Base-by-base conservation (phyloP, 768 basidiomycete genomes). In the Pleurotus tuoliensis region DNA sequence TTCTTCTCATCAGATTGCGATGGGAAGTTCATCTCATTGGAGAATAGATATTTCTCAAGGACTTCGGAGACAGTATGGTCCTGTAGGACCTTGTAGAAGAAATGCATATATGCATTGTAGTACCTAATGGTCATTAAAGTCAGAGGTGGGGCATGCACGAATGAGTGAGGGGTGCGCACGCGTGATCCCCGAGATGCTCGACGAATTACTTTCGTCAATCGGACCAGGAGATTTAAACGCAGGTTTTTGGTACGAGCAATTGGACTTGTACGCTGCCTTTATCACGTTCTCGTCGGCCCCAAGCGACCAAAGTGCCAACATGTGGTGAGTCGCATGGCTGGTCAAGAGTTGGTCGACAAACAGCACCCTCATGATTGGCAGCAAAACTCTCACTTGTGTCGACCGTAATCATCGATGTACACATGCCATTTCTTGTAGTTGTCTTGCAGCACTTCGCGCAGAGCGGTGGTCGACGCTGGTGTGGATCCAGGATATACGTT, bases 31-130 rank as follows among this genome's bases (percentile, higher is more conserved):
- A 72, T 78, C 44, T 75, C 68, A 4, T 61, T 56, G 15, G 83
- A 82, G 61, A 90, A 86, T 5, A 90, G 58, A 56, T 81, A 88
- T 38, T 82, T 77, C 58, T 90, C 86, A n/a, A 90, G 62, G 0
- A 77, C 69, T 1, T 62, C 64, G 7, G 70, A 62, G 13, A 74
- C 69, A 12, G 78, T 79, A 37, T 82, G 76, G 12, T 72, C 64
- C 43, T 75, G 66, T 39, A 80, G 63, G 8, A 69, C 65, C 0
- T 73, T 62, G 0, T 72, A 71, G 66, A 87, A 88, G 68, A 81
- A 88, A 5, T 73, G 64, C 20, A 83, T 65, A 63, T 88, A 90
- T 0, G 76, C 75, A 18, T 73, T 66, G 60, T 84, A 88, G 61
- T 76, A 88, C 13, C 86, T 87, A 58, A 8, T n/a, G 34, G n/a